Base-by-base conservation (phyloP, 1,284 basidiomycete genomes). In the Wallemia mellicola region DNA sequence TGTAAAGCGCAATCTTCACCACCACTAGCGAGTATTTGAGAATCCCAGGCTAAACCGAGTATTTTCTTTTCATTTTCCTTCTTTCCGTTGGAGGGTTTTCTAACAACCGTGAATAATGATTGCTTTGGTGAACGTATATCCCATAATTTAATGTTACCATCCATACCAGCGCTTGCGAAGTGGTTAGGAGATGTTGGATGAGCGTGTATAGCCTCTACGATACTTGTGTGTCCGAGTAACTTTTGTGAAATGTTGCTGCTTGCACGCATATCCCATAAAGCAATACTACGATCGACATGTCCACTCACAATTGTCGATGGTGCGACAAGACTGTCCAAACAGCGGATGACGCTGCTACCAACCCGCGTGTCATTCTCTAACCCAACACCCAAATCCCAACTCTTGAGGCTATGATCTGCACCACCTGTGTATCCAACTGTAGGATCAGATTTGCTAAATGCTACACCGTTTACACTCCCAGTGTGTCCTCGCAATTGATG, bases 111-210 rank as follows among this genome's bases (percentile, higher is more conserved):
- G 68, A 91, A 86, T 61, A 75, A 63, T 3, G 71, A 74, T 77
- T 64, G 80, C 74, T 68, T 74, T 22, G 72, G 72, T 27, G 70
- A 71, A 30, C 87, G 75, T 27, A 87, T 70, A 68, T 95, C 89
- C 87, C 87, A 94, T 22, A 94, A 72, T 26, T 86, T 76, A 1
- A 83, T 79, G 0, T 80, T 72, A 30, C 86, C 85, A 62, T 88
- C 84, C 67, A 89, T 88, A 0, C 81, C 80, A 1, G 85, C 88
- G 0, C 79, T 83, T 7, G 83, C 74, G 22, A 89, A 73, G 63
- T 86, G 83, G 64, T 82, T 74, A 26, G 71, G 73, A 22, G 79
- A 79, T 0, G 75, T 74, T 0, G 76, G 73, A 65, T 79, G 72
- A 17, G 77, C 68, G 0, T 75, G 73, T 22, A 91, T 69, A 60